These are phyloP conservation scores for Penicillium cosmopolitanum DNA, from an alignment of 495 filamentous ascomycete species.

Conservation along the genomic window DNA sequence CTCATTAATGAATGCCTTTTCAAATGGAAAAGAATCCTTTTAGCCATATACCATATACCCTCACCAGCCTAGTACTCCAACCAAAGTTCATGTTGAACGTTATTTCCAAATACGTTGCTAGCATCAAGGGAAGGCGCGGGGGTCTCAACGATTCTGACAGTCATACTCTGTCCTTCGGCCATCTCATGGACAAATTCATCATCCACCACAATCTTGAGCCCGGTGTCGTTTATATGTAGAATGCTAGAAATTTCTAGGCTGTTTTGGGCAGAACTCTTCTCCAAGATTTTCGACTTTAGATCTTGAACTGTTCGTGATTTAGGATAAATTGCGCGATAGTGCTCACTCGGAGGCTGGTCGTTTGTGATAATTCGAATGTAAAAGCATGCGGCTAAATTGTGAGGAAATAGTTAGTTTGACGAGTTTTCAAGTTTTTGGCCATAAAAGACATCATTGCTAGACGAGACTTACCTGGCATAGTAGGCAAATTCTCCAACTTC, in stretches of 20 bases:
- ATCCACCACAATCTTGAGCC: slow-evolving; percentile 9
- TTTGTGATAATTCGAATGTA: not conserved
- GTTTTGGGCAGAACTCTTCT: not conserved
- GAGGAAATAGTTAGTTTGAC: not conserved
- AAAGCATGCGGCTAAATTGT: slow-evolving; percentile 10
- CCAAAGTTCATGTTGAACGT: not conserved
- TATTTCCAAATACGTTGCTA: not conserved
- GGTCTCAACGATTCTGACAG: slow-evolving; percentile 4
- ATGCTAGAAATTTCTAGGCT: not conserved
- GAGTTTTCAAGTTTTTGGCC: not conserved
- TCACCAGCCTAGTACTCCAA: not conserved
- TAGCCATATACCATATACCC: not conserved
- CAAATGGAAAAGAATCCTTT: no score
- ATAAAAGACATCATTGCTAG: not conserved
- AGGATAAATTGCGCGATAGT: slow-evolving; percentile 13
- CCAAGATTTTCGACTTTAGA: not conserved
- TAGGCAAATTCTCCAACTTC: not conserved
- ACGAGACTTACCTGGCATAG: not conserved
- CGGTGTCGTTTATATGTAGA: not conserved
- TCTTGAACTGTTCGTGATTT: slow-evolving; percentile 8
- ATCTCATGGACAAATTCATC: slow-evolving; percentile 12
- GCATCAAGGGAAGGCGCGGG: not conserved
- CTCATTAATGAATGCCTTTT: no score
- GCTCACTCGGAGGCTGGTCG: not conserved
- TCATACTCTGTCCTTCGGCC: slow-evolving; percentile 13